phyloP scores from a whole-genome alignment of 1,284 basidiomycete genomes.

The Meripilus lineatus region DNA sequence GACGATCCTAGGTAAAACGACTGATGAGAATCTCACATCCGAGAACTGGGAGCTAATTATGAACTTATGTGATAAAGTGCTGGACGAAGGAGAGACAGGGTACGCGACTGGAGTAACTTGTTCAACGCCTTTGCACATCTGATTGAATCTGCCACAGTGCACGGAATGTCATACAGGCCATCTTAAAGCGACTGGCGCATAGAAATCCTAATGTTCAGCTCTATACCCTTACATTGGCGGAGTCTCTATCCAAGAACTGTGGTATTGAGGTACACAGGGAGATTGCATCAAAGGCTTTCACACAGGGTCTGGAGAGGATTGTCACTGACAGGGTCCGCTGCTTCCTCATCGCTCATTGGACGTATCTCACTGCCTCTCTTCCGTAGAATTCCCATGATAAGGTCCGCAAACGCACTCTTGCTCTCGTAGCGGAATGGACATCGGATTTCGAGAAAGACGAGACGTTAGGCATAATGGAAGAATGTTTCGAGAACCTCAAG shows the following conservation, averaged over 20 bases:
- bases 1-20: constrained; percentile 71
- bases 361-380: no score
- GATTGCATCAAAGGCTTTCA: constrained; percentile 88
- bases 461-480: constrained; percentile 86
- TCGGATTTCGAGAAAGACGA: constrained; percentile 80
- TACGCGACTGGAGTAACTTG: constrained; percentile 32
- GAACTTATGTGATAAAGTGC: constrained; percentile 95
- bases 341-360: not conserved
- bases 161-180: constrained; percentile 77
- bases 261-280: constrained; percentile 80
- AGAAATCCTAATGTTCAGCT: constrained; percentile 96
- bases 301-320: constrained; percentile 81
- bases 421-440: constrained; percentile 81
- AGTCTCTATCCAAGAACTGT: constrained; percentile 91
- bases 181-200: constrained; percentile 90
- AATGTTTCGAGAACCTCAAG: constrained; percentile 81
- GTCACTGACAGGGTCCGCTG: constrained; percentile 79
- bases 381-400: constrained; percentile 82
- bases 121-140: not conserved
- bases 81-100: constrained; percentile 83
- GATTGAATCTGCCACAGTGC: constrained; percentile 64
- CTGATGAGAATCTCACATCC: constrained; percentile 89
- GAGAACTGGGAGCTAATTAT: constrained; percentile 97
- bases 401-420: constrained; percentile 75
- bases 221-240: constrained; percentile 84